A percentile compares a stretch with the other conserved stretches of the same genome.
Conservation (phyloP, 1,139 yeast species). For the Eremothecium sinecaudum region DNA sequence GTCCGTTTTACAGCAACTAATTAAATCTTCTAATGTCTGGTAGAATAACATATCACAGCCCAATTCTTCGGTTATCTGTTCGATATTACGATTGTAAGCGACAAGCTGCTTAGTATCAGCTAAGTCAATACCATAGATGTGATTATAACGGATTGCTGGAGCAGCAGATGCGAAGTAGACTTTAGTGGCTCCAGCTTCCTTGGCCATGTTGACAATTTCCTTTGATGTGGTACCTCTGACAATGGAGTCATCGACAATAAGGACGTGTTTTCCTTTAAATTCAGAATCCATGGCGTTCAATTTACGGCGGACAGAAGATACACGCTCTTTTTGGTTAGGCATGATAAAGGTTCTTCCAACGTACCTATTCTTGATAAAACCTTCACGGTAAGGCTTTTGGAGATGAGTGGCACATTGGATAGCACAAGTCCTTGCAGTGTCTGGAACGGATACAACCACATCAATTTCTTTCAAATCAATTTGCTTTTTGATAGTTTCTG, state of each 20-base stretch:
- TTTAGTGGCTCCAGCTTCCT: slow-evolving; percentile 91
- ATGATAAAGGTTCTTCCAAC: slow-evolving; percentile 96
- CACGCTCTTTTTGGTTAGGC: slow-evolving; percentile 95
- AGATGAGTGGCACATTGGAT: slow-evolving; percentile 80
- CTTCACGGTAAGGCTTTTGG: slow-evolving; percentile 84
- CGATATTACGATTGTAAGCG: slow-evolving; percentile 68
- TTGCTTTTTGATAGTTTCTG: slow-evolving; percentile 52
- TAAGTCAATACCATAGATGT: slow-evolving; percentile 92
- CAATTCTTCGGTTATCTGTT: slow-evolving; percentile 64
- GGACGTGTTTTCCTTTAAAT: slow-evolving; percentile 75
- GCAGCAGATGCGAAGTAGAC: slow-evolving; percentile 96
- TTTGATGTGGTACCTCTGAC: slow-evolving; percentile 96
- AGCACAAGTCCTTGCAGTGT: slow-evolving; percentile 91
- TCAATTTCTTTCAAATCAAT: slow-evolving; percentile 57
- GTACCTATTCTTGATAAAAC: slow-evolving; percentile 91
- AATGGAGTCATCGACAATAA: slow-evolving; percentile 91
- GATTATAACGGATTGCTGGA: slow-evolving; percentile 91
- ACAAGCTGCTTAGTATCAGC: slow-evolving; percentile 94
- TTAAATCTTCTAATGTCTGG: slow-evolving; percentile 73
- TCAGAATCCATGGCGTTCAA: slow-evolving; percentile 94
- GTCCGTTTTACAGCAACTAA: slow-evolving; percentile 64
- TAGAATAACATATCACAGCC: slow-evolving; percentile 90
- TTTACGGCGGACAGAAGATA: slow-evolving; percentile 88
- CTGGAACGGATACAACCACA: slow-evolving; percentile 97
- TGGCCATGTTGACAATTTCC: slow-evolving; percentile 95